Percentiles rank a stretch among this genome's conserved stretches.
These are phyloP conservation scores for Acer yangbiense DNA, from an alignment of 345 rosid species.

Conservation along the genomic window DNA sequence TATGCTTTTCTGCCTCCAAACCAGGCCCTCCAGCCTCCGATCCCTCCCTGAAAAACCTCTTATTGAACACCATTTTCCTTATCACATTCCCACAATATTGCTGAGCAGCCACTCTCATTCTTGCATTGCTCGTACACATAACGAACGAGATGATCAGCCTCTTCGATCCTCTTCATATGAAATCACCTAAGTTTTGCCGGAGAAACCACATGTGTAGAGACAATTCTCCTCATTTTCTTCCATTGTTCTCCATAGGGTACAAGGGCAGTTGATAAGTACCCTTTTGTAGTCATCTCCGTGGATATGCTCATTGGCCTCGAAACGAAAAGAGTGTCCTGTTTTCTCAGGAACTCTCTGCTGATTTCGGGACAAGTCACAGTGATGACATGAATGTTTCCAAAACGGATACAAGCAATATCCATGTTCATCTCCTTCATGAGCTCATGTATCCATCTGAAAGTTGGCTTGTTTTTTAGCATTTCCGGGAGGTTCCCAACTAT, in stretches of 20 bases:
- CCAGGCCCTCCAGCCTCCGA: conserved; percentile 29
- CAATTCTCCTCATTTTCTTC: conserved; percentile 48
- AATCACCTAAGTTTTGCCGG: conserved; percentile 22
- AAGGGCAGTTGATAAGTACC: conserved; percentile 33
- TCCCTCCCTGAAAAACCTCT: conserved; percentile 29
- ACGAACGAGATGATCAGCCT: conserved; percentile 44
- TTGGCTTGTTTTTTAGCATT: conserved; percentile 36
- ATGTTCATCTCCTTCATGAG: conserved; percentile 39
- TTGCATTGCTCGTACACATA: conserved; percentile 33
- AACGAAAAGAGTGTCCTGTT: conserved; percentile 43
- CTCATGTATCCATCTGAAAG: conserved; percentile 38
- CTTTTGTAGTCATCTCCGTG: conserved; percentile 22
- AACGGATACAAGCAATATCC: conserved; percentile 44
- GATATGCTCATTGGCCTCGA: conserved; percentile 38
- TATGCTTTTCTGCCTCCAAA: conserved; percentile 29
- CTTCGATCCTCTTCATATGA: conserved; percentile 32
- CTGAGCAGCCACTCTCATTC: neutral
- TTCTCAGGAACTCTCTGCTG: conserved; percentile 38
- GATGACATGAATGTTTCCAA: conserved; percentile 42
- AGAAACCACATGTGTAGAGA: conserved; percentile 28
- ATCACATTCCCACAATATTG: conserved; percentile 31
- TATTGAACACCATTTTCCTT: conserved; percentile 27
- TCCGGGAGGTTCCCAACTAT: conserved; percentile 40
- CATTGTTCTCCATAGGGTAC: conserved; percentile 47
- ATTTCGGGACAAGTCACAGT: conserved; percentile 44